A percentile compares a stretch with the other conserved stretches of the same genome.
phyloP scores from a whole-genome alignment of 352 stramenopile genomes.

The Hyaloperonospora arabidopsidis region DNA sequence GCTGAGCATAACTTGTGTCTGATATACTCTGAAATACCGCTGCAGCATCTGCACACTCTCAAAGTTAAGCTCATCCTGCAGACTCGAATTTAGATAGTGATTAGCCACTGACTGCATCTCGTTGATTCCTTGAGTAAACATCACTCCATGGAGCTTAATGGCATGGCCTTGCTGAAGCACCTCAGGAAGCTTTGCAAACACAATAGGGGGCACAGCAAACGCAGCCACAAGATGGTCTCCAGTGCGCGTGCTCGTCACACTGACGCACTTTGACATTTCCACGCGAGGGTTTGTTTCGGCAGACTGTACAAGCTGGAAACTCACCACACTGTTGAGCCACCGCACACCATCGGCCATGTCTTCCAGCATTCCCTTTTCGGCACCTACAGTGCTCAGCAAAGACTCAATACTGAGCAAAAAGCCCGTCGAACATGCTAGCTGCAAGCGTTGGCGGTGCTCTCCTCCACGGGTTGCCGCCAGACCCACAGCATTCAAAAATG shows the following conservation, averaged over 20 bases:
- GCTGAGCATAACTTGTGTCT: slow-evolving; percentile 43
- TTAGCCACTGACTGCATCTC: slow-evolving; percentile 91
- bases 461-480: slow-evolving; percentile 52
- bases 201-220: slow-evolving; percentile 52
- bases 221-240: slow-evolving; percentile 56
- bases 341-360: slow-evolving; percentile 84
- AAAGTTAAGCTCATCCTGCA: slow-evolving; percentile 82
- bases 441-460: slow-evolving; percentile 46
- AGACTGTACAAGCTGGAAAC: slow-evolving; percentile 66
- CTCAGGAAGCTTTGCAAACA: slow-evolving; percentile 52
- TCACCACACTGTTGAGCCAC: slow-evolving; percentile 76
- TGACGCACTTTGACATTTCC: slow-evolving; percentile 70
- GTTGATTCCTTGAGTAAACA: slow-evolving; percentile 90
- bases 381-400: slow-evolving; percentile 89
- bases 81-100: slow-evolving; percentile 66
- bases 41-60: slow-evolving; percentile 63
- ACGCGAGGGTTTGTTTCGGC: slow-evolving; percentile 40
- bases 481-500: slow-evolving; percentile 64
- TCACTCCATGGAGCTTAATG: slow-evolving; percentile 67
- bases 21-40: slow-evolving; percentile 73
- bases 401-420: slow-evolving; percentile 92
- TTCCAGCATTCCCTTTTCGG: slow-evolving; percentile 94
- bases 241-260: slow-evolving; percentile 44
- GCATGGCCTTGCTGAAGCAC: slow-evolving; percentile 55
- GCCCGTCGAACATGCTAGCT: slow-evolving; percentile 59